Percentiles rank a stretch among this genome's conserved stretches.
Evolutionary conservation across 2,329 filamentous ascomycete species (phyloP).

Genomic region (Alternaria angustiovoidea): DNA sequence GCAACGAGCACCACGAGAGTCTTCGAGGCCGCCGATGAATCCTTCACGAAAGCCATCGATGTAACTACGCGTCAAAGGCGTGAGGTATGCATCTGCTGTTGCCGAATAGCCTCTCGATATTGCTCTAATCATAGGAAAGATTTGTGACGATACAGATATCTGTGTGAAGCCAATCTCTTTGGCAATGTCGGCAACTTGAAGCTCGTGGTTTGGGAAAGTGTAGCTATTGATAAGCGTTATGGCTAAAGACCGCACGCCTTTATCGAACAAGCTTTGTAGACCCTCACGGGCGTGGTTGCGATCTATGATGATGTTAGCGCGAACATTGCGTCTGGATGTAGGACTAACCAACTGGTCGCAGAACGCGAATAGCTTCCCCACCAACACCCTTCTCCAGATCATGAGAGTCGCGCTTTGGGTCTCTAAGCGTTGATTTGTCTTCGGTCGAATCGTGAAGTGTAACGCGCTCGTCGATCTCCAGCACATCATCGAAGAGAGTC

Average conservation of each 20-base stretch:
- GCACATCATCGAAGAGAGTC: slow-evolving; percentile 26
- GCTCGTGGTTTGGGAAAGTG: slow-evolving; percentile 44
- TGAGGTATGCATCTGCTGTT: slow-evolving; percentile 40
- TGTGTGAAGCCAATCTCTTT: slow-evolving; percentile 38
- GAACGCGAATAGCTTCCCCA: slow-evolving; percentile 18
- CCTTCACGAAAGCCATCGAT: slow-evolving; percentile 33
- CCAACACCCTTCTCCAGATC: slow-evolving; percentile 21
- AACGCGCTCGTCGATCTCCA: slow-evolving; percentile 35
- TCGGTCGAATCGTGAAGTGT: slow-evolving; percentile 33
- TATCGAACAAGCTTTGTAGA: slow-evolving; percentile 36
- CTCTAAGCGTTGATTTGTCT: slow-evolving; percentile 18
- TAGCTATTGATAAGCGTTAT: slow-evolving; percentile 48
- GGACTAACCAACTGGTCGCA: background rate
- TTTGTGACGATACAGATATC: slow-evolving; percentile 37
- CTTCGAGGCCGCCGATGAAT: slow-evolving; percentile 35
- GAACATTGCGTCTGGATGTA: background rate
- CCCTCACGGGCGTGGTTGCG: slow-evolving; percentile 9
- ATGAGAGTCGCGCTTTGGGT: slow-evolving; percentile 8
- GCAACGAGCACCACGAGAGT: slow-evolving; percentile 34
- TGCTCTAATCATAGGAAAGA: slow-evolving; percentile 35
- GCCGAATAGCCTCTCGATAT: slow-evolving; percentile 34
- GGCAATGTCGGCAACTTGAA: slow-evolving; percentile 36
- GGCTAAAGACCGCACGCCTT: slow-evolving; percentile 49
- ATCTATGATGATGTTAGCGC: slow-evolving; percentile 3
- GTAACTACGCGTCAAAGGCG: slow-evolving; percentile 32